These are phyloP conservation scores for Cyclostephanos tholiformis DNA, from an alignment of 108 stramenopile species.

Conservation along the genomic window DNA sequence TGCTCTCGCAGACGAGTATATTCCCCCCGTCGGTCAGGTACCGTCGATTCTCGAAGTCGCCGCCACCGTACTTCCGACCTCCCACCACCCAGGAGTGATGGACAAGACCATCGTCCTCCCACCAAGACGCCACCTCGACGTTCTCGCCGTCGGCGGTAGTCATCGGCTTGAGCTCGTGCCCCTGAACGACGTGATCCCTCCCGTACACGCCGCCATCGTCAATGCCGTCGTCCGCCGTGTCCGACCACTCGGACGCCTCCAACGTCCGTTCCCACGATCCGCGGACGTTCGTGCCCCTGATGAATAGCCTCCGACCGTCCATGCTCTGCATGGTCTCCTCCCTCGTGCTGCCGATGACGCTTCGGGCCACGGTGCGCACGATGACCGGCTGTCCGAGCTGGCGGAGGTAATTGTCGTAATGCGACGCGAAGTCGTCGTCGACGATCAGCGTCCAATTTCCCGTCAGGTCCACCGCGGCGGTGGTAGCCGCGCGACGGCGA, in stretches of 20 bases:
- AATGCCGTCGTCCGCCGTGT: not conserved
- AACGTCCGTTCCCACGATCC: conserved; percentile 82
- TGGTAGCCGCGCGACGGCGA: conserved; percentile 14
- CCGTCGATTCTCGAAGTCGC: conserved; percentile 76
- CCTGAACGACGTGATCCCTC: conserved; percentile 29
- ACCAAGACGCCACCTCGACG: conserved; percentile 78
- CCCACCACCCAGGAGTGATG: conserved; percentile 80
- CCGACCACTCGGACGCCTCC: conserved; percentile 40
- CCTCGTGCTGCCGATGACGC: conserved; percentile 67
- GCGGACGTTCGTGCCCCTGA: conserved; percentile 67
- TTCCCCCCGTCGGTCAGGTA: conserved; percentile 59
- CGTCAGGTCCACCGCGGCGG: conserved; percentile 58
- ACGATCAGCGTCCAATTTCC: conserved; percentile 77
- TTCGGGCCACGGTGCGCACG: conserved; percentile 71
- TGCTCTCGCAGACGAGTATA: conserved; percentile 69
- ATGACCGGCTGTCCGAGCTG: conserved; percentile 75
- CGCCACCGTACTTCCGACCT: conserved; percentile 73
- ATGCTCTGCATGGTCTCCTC: conserved; percentile 73
- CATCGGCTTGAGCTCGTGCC: conserved; percentile 47
- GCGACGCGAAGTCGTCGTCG: conserved; percentile 65
- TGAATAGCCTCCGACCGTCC: conserved; percentile 56
- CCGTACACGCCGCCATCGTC: not conserved
- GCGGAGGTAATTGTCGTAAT: conserved; percentile 75
- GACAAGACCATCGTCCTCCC: conserved; percentile 71
- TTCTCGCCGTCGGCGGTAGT: conserved; percentile 72